Evolutionary conservation across 371 early-diverging fungal genomes (phyloP).

Genomic region (Fennellomyces sp.): DNA sequence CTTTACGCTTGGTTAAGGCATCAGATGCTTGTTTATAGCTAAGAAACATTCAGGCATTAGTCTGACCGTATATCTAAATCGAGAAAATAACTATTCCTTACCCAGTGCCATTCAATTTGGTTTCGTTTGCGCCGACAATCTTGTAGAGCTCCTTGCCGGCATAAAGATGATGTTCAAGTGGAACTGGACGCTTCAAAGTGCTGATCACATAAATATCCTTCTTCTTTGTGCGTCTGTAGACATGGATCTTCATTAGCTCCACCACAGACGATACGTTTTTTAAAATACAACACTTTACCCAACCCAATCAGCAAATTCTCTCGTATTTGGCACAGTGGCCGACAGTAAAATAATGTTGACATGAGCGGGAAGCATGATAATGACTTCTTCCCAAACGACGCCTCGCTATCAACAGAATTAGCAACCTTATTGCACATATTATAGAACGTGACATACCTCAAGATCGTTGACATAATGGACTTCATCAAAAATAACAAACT

Average conservation of each 20-base stretch:
- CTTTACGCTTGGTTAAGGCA: slow-evolving; percentile 60
- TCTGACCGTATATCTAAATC: neutral
- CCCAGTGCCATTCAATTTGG: slow-evolving; percentile 40
- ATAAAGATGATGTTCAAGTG: slow-evolving; percentile 96
- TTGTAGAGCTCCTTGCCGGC: slow-evolving; percentile 81
- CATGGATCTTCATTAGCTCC: neutral
- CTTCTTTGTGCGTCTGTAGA: slow-evolving; percentile 87
- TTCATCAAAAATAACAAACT: slow-evolving; percentile 99
- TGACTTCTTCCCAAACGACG: slow-evolving; percentile 99
- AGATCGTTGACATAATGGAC: slow-evolving; percentile 99
- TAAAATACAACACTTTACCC: slow-evolving; percentile 60
- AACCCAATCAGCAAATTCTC: slow-evolving; percentile 99
- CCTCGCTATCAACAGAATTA: slow-evolving; percentile 72
- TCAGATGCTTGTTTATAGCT: slow-evolving; percentile 74
- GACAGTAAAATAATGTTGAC: slow-evolving; percentile 94
- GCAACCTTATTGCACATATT: neutral
- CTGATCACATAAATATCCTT: slow-evolving; percentile 98
- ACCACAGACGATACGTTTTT: no score
- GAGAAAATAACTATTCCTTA: slow-evolving; percentile 9
- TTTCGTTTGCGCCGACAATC: slow-evolving; percentile 79
- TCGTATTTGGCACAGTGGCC: slow-evolving; percentile 99
- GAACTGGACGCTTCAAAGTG: slow-evolving; percentile 96
- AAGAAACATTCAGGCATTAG: neutral
- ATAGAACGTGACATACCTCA: slow-evolving; percentile 58
- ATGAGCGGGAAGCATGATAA: slow-evolving; percentile 98